Evolutionary conservation across 2,329 filamentous ascomycete species (phyloP).

Genomic region (Leptographium radiaticola): DNA sequence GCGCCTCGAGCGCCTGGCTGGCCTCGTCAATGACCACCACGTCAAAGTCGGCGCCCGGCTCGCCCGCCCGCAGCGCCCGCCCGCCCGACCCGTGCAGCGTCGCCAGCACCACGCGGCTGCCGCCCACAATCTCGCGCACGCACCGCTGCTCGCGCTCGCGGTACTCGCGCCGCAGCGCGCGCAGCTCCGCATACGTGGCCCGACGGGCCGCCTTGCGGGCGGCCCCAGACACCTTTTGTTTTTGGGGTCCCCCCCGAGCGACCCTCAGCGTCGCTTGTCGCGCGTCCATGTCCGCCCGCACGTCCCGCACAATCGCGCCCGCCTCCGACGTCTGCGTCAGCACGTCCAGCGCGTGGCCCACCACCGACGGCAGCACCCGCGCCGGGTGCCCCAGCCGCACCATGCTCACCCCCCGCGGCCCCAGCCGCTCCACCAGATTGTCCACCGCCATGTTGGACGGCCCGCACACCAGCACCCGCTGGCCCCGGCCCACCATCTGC

Average conservation of each 20-base stretch:
- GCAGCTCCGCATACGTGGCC: conserved; percentile 74
- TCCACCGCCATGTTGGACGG: conserved; percentile 96
- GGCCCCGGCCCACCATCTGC: conserved; percentile 64
- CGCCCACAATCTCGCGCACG: conserved; percentile 58
- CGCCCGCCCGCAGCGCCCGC: conserved; percentile 49
- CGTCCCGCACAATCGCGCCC: conserved; percentile 76
- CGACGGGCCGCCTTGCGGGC: conserved; percentile 44
- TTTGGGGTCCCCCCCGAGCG: too few species aligned
- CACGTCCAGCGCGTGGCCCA: conserved; percentile 83
- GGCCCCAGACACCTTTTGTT: background rate
- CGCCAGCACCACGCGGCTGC: conserved; percentile 78
- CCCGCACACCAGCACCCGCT: conserved; percentile 80
- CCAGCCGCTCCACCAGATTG: conserved; percentile 89
- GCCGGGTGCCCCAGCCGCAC: conserved; percentile 88
- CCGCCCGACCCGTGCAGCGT: conserved; percentile 89
- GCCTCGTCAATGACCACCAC: conserved; percentile 94
- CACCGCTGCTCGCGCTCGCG: conserved; percentile 73
- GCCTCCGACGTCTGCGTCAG: conserved; percentile 84
- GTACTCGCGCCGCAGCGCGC: conserved; percentile 77
- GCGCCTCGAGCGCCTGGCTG: conserved; percentile 87
- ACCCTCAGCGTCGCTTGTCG: background rate
- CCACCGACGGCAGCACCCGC: conserved; percentile 71
- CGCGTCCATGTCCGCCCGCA: conserved; percentile 82
- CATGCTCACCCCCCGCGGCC: conserved; percentile 73
- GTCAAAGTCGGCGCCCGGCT: conserved; percentile 56